Base-by-base conservation (phyloP, 148 eudicot genomes). In the Vaccinium macrocarpon region DNA sequence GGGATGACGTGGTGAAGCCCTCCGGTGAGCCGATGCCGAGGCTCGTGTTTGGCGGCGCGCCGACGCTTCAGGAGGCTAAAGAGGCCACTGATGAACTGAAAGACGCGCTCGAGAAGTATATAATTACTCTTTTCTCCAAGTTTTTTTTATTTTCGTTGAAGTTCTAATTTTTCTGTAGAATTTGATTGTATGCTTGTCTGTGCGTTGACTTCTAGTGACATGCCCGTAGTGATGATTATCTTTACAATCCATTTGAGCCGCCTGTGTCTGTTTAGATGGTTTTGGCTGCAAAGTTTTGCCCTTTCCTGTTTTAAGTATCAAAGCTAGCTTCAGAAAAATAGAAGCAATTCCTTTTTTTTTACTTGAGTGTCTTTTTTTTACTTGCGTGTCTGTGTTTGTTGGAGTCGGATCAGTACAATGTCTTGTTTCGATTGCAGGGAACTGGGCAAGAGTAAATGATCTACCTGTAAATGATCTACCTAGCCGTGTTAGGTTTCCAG, bases 41-140 rank as follows among this genome's bases (percentile, higher is more conserved):
- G 85, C 81, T 92, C 32, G 95, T 96, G 6, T 96, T 96, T 25
- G 95, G 99, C 8, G 88, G 91, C 13, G 90, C 82, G 5, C 98
- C 97, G 56, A 83, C 84, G 35, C 18, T 91, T 29, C 85, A 91
- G 18, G 99, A 96, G 46, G 91, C 98, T 0, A 90, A 89, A 76
- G 90, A 90, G 83, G 99, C 99, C 71, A 93, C 96, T 81, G 81
- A 82, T 79, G 94, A 95, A 80, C 92, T 95, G 14, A 89, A 83
- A 61, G 90, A 87, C 73, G 96, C 91, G 84, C 89, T 93, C 57
- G 91, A 90, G 0, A 83, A 90, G 95, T 94, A 90, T 27, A 12
- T 8, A 6, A 29, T 51, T 74, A 23, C 46, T 42, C 46, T 74
- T 7, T 29, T 72, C 50, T 72, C 76, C 8, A 18, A 9, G 2